Base-by-base conservation (phyloP, 2,329 filamentous ascomycete genomes). In the Akanthomyces dipterigenus region DNA sequence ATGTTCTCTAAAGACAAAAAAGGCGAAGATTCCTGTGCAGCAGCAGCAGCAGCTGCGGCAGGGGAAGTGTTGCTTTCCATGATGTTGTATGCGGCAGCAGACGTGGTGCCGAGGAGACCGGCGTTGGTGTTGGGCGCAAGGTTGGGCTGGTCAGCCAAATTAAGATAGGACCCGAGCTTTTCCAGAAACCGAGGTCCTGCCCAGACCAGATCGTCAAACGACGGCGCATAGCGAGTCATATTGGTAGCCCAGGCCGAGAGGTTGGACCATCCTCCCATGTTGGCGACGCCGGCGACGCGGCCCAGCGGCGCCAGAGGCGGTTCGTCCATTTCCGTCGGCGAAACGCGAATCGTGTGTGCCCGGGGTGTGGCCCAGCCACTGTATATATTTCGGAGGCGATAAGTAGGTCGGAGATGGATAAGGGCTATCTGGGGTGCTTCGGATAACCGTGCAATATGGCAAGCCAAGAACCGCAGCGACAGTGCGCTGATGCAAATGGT, bases 141-240 rank as follows among this genome's bases (percentile, higher is more conserved):
- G 68, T 88, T 85, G 56, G 88, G 75, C 59, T 82, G 78, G 66
- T 89, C 86, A 14, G 83, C 78, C 38, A 83, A 73, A 40, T 82
- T 76, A 61, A 86, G 80, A 66, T 88, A 82, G n/a, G 82, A 84
- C 55, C 87, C 85, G 42, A 88, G 79, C 71, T 84, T 87, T 73
- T 82, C 86, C 36, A 90, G 81, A 70, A 92, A 85, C 62, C 89
- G 82, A 55, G 89, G 89, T 4, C 89, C 82, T 20, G 84, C 88
- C 72, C 85, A 80, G 65, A 90, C 80, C 53, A 93, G 76, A 68
- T 91, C 88, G 71, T 84, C 85, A 20, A 89, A 75, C 12, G 86
- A 86, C 2, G 88, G 87, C 51, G 83, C 78, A 72, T 84, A 82
- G 65, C 80, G 80, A 48, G 83, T 81, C 63, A 84, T 76, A 72